These are phyloP conservation scores for Solanum verrucosum DNA, from an alignment of 257 asterid genomes.

Conservation along the genomic window DNA sequence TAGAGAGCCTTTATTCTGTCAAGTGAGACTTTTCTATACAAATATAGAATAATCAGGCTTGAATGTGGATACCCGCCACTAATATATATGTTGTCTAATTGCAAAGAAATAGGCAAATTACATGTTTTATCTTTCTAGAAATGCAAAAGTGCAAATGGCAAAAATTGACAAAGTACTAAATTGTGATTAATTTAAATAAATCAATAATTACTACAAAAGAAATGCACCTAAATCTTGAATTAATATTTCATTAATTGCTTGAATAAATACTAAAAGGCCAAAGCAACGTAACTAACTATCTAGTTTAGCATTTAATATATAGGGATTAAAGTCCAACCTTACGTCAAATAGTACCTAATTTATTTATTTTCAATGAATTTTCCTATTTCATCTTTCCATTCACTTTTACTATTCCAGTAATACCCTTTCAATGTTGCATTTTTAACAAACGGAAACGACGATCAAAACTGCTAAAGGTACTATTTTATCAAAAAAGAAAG, in stretches of 20 bases:
- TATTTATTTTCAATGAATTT: background rate
- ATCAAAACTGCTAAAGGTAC: no score
- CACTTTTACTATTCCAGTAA: background rate
- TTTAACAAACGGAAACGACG: no score
- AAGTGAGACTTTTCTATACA: background rate
- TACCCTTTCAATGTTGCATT: background rate
- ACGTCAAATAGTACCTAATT: background rate
- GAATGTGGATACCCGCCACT: rapidly evolving
- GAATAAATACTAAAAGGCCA: background rate
- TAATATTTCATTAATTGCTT: background rate
- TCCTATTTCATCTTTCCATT: background rate
- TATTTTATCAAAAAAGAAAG: no score
- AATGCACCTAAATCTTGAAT: background rate
- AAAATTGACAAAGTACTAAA: background rate
- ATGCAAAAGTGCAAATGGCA: background rate
- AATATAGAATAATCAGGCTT: no score
- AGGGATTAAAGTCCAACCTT: background rate
- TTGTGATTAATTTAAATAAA: background rate
- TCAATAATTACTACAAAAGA: background rate
- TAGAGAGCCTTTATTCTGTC: no score
- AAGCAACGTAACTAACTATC: background rate
- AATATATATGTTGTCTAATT: no score
- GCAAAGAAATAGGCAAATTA: no score
- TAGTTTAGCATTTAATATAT: background rate
- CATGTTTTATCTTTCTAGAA: background rate